Percentiles rank a stretch among this genome's conserved stretches.
These are phyloP conservation scores for Aegilops longissima DNA, from an alignment of 176 grass and related monocot species.

Conservation along the genomic window DNA sequence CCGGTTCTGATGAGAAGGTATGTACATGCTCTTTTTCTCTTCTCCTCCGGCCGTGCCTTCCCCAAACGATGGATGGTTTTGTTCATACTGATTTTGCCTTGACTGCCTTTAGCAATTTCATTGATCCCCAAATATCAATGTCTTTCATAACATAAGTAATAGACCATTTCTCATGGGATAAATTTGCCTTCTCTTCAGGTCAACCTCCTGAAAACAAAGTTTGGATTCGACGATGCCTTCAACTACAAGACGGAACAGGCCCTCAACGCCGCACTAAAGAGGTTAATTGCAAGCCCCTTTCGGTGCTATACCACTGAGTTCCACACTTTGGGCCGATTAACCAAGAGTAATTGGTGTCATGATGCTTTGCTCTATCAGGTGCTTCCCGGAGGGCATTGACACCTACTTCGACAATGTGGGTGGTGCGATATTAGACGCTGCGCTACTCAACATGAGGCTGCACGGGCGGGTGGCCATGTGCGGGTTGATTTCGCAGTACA, in stretches of 20 bases:
- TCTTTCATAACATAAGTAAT: not conserved
- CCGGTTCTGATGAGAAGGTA: not conserved
- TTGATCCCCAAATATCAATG: not conserved
- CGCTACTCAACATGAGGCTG: constrained; percentile 19
- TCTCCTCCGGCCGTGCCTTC: not conserved
- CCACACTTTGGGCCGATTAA: not conserved
- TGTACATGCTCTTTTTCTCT: not conserved
- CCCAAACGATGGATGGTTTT: too few relatives aligned
- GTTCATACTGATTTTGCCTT: too few relatives aligned
- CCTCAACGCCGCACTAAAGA: not conserved
- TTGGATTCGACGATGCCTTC: not conserved
- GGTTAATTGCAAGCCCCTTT: not conserved
- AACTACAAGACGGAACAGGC: constrained; percentile 5
- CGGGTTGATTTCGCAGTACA: constrained; percentile 51
- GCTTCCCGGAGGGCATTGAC: constrained; percentile 74
- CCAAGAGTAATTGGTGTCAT: not conserved
- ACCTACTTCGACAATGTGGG: constrained; percentile 89
- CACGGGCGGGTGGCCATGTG: constrained; percentile 60
- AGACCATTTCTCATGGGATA: not conserved
- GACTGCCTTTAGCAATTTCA: too few relatives aligned
- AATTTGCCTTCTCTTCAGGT: not conserved
- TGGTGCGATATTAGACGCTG: constrained; percentile 62
- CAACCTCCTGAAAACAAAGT: not conserved
- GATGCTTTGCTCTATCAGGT: constrained; percentile 1
- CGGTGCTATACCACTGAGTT: too few relatives aligned